Evolutionary conservation across 768 basidiomycete genomes (phyloP).

Genomic region (Tylopilus vinaceipallidus): DNA sequence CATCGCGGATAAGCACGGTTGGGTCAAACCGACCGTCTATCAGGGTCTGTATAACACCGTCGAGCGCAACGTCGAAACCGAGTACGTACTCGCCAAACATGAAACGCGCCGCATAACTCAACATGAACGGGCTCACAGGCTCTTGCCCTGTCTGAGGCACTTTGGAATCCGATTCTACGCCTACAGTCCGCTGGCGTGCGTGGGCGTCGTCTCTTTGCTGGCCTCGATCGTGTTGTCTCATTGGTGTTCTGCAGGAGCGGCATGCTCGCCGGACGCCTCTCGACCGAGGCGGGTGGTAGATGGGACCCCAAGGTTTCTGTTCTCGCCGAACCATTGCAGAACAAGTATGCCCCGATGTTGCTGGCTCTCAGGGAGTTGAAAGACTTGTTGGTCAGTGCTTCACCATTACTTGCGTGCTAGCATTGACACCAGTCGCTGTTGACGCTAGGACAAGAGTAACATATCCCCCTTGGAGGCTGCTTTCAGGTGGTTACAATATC

Average conservation of each 20-base stretch:
- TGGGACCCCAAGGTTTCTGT: conserved; percentile 12
- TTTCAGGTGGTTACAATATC: conserved; percentile 23
- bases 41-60: conserved; percentile 49
- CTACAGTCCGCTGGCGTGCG: conserved; percentile 22
- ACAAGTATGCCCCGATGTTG: conserved; percentile 8
- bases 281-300: conserved; percentile 5
- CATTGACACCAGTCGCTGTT: not conserved
- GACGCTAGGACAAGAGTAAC: conserved; percentile 10
- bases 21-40: conserved; percentile 48
- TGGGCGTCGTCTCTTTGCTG: not conserved
- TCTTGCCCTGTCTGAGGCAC: conserved; percentile 43
- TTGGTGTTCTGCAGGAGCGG: conserved; percentile 8
- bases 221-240: not conserved
- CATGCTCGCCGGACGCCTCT: conserved; percentile 9
- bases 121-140: conserved; percentile 8
- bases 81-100: not conserved
- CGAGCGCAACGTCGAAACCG: conserved; percentile 30
- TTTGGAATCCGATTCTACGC: conserved; percentile 41
- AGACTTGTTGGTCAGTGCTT: conserved; percentile 9
- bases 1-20: conserved; percentile 44
- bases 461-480: conserved; percentile 14
- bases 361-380: conserved; percentile 19
- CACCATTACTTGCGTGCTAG: not conserved
- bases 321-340: not conserved
- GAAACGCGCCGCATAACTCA: no score